Evolutionary conservation across 2,329 filamentous ascomycete genomes (phyloP), one percentile per base, ranked within the genome.

Genomic region (Fusarium napiforme): DNA sequence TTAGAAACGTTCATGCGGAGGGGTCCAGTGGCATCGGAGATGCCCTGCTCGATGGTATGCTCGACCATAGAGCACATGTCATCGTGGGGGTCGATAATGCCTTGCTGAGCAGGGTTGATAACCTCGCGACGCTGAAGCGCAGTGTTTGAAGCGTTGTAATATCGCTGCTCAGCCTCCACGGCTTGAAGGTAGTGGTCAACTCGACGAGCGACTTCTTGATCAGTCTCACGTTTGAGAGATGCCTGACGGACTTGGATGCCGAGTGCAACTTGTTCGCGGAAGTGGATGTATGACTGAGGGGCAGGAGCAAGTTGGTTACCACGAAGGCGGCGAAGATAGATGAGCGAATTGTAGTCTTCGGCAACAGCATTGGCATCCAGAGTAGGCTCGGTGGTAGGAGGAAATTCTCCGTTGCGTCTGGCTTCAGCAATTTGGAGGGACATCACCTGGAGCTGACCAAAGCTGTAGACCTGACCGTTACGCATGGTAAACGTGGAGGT

Each of bases 181-280:
- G 75, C 75, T 16, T 74, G 70, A 7, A 81, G 60, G 36, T 79
- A 81, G 42, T 72, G 66, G 26, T 73, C 55, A 30, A 79, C 74
- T 1, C 79, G 70, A 9, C 76, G 75, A 7, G 63, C 57, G 9
- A 75, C 78, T 19, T 78, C 78, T 19, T 73, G 42, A 3, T 53
- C 69, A 30, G 30, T 79, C 59, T 60, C 69, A 26, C 28, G 32
- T 10, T 45, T 77, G 30, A 71, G 59, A 18, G 57, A 46, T 2
- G 72, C 71, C 68, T 85, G 82, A 4, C 84, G 83, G 23, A 81
- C 78, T 7, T 75, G 73, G 50, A 85, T 84, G 9, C 73, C 73
- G 8, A 80, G 79, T 7, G 79, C 72, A 21, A 84, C 79, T 26
- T 82, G 76, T 15, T 83, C 75, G 1, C 74, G 76, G 1, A 83